phyloP scores from a whole-genome alignment of 106 monocot genomes.

The Ottelia alismoides region DNA sequence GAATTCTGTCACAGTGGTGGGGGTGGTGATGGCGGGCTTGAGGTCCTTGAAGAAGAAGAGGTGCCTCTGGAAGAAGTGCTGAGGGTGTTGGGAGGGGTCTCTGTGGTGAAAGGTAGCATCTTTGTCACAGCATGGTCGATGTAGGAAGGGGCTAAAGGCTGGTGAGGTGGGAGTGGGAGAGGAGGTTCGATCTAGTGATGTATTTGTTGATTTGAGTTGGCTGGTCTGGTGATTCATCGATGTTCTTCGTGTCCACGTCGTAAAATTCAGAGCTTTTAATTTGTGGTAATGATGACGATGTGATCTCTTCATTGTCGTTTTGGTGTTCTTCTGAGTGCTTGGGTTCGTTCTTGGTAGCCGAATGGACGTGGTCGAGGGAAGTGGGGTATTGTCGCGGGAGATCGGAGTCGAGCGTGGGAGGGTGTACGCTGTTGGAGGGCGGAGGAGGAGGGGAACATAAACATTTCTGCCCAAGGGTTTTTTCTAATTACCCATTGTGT shows the following conservation, averaged over 20 bases:
- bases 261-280: not conserved
- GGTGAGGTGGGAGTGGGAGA: constrained; percentile 39
- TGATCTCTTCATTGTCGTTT: too few species aligned
- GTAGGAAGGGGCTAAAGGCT: constrained; percentile 67
- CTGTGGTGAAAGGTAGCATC: constrained; percentile 13
- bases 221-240: too few species aligned
- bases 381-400: too few species aligned
- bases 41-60: constrained; percentile 11
- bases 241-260: too few species aligned
- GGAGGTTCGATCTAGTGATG: not conserved
- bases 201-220: not conserved
- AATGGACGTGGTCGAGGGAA: too few species aligned
- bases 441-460: not conserved
- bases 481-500: too few species aligned
- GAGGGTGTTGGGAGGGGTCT: not conserved
- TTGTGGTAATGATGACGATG: too few species aligned
- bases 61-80: constrained; percentile 17
- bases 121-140: constrained; percentile 9
- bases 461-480: too few species aligned
- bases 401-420: not conserved
- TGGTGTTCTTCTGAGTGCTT: too few species aligned
- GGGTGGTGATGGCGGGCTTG: constrained; percentile 32
- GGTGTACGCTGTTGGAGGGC: not conserved
- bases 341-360: too few species aligned
- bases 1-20: constrained; percentile 40